Evolutionary conservation across 1,284 basidiomycete genomes (phyloP), one percentile per base, ranked within the genome.

Genomic region (Taiwanofungus camphoratus): DNA sequence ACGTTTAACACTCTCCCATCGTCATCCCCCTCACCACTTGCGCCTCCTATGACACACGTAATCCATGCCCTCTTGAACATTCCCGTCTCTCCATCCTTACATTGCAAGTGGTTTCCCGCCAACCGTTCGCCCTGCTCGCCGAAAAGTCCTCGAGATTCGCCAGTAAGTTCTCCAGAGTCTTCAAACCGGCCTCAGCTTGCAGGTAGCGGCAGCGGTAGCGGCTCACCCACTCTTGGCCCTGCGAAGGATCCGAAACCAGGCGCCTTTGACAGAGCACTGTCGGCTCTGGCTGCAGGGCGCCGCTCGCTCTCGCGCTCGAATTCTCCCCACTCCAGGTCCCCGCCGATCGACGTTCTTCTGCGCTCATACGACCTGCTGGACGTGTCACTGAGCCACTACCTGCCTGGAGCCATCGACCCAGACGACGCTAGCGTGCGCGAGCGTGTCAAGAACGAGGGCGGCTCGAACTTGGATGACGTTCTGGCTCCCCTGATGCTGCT

Each of bases 401-500:
- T 88, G 54, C 85, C 85, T 0, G 82, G 76, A 2, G 61, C 66
- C 19, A 57, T 73, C 9, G 78, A 85, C 39, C 71, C 79, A 0
- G 87, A 90, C 53, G 78, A 84, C 46, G 46, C 64, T 5, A 67
- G 66, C 37, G 76, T 88, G 20, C 74, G 78, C 30, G 67, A 73
- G 40, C 64, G 66, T 16, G 73, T 64, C 52, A 72, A 64, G 55
- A 61, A 54, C 42, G 81, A 77, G 50, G 65, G 62, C 12, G 73
- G 79, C 22, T 67, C 64, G 36, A 64, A 74, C 12, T 60, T 93
- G 26, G 92, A 95, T 54, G 90, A 94, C 42, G 59, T 82, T 0
- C 65, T 92, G 19, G 71, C 79, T 2, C 92, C 92, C 1, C 67
- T 93, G 11, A 70, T 86, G 9, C 65, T 91, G 9, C 73, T 95